Evolutionary conservation across 139 green algal genomes (phyloP).

Genomic region (Yamagishiella unicocca): DNA sequence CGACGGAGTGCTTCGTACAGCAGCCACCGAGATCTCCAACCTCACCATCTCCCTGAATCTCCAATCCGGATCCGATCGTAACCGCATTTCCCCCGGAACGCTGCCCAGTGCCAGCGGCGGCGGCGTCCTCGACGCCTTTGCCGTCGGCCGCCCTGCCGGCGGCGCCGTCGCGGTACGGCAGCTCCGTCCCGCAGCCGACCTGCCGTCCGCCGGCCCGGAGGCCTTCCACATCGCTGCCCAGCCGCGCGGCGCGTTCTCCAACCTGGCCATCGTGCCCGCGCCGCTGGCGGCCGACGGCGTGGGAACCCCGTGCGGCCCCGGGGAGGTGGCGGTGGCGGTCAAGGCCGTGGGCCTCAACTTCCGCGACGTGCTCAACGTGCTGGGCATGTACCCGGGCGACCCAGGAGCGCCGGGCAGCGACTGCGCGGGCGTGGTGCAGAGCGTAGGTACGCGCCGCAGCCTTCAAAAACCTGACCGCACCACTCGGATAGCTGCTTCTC

Average conservation of each 20-base stretch:
- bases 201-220: not conserved
- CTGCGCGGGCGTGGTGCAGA: slow-evolving; percentile 80
- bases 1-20: slow-evolving; percentile 59
- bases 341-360: slow-evolving; percentile 91
- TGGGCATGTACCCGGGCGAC: slow-evolving; percentile 94
- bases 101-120: too few relatives aligned
- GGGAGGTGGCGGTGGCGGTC: slow-evolving; percentile 72
- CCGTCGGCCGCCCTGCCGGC: not conserved
- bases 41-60: slow-evolving; percentile 7
- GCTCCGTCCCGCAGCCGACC: not conserved
- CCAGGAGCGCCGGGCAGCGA: slow-evolving; percentile 85
- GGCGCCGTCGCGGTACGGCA: slow-evolving; percentile 4
- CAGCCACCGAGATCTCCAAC: slow-evolving; percentile 49
- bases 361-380: slow-evolving; percentile 85
- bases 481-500: too few relatives aligned
- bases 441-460: slow-evolving; percentile 2
- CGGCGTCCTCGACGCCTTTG: slow-evolving; percentile 13
- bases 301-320: slow-evolving; percentile 23
- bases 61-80: too few relatives aligned
- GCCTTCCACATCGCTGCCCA: slow-evolving; percentile 33
- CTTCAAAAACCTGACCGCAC: too few relatives aligned
- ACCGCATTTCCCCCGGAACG: too few relatives aligned
- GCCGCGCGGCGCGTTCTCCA: slow-evolving; percentile 55
- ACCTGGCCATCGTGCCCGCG: slow-evolving; percentile 38
- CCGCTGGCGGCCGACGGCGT: slow-evolving; percentile 37